phyloP scores from a whole-genome alignment of 345 rosid genomes.

The Citrus australasica region DNA sequence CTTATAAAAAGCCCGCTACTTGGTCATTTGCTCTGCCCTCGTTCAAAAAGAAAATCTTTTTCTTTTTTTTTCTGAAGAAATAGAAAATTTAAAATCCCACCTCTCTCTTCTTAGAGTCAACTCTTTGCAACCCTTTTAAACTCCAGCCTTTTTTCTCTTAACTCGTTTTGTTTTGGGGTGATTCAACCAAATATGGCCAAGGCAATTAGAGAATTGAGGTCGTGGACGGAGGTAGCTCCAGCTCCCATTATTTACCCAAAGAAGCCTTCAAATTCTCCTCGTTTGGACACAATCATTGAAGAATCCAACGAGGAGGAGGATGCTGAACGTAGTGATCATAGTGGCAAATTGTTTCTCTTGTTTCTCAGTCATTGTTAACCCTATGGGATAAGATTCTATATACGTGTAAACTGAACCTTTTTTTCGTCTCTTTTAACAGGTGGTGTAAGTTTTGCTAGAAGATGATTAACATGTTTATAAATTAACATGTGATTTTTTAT shows the following conservation, averaged over 20 bases:
- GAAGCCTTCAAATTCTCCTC: conserved; percentile 42
- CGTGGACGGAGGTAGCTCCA: conserved; percentile 49
- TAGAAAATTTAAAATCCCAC: not conserved
- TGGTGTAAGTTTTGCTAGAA: not conserved
- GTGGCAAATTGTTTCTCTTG: not conserved
- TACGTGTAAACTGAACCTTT: too few relatives aligned
- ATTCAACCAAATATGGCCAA: conserved; percentile 17
- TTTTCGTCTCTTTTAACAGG: too few relatives aligned
- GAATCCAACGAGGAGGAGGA: conserved; percentile 20
- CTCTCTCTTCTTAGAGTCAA: conserved; percentile 13
- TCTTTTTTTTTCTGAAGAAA: too few relatives aligned
- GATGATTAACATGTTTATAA: not conserved
- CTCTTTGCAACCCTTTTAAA: not conserved
- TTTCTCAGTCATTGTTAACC: not conserved
- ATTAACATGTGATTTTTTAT: not conserved
- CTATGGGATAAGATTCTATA: not conserved
- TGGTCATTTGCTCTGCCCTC: not conserved
- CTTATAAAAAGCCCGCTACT: not conserved
- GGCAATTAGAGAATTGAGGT: not conserved
- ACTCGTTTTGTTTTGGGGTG: not conserved
- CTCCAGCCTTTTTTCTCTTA: not conserved
- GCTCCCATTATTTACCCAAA: conserved; percentile 33
- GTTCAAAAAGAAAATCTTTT: too few relatives aligned
- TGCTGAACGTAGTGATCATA: conserved; percentile 16
- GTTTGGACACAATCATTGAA: conserved; percentile 38